A percentile compares a stretch with the other conserved stretches of the same genome.
Evolutionary conservation across 495 filamentous ascomycete genomes (phyloP).

Genomic region (Niebla homalea): DNA sequence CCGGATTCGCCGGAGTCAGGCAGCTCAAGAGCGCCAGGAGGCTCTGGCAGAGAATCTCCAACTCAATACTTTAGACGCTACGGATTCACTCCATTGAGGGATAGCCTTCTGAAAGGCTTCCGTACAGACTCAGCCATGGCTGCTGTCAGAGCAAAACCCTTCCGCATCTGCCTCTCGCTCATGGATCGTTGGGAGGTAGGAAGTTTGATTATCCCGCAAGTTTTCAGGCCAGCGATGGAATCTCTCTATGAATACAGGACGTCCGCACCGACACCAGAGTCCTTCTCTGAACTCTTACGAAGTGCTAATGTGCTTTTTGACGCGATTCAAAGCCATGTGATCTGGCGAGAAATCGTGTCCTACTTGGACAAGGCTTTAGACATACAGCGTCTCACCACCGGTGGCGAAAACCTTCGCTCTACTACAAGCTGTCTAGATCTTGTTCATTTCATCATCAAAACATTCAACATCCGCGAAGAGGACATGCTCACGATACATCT

Average conservation of each 20-base stretch:
- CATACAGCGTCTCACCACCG: background rate
- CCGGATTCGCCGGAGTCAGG: slow-evolving; percentile 28
- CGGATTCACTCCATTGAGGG: slow-evolving; percentile 59
- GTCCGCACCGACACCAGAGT: slow-evolving; percentile 40
- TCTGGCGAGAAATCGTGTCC: slow-evolving; percentile 69
- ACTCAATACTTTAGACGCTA: slow-evolving; percentile 61
- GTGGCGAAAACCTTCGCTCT: background rate
- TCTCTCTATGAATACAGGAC: slow-evolving; percentile 60
- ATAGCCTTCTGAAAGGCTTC: slow-evolving; percentile 68
- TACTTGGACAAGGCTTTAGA: slow-evolving; percentile 45
- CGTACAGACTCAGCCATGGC: slow-evolving; percentile 38
- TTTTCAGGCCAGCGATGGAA: slow-evolving; percentile 77
- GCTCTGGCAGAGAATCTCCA: slow-evolving; percentile 30
- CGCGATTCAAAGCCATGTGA: slow-evolving; percentile 83
- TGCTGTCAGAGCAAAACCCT: slow-evolving; percentile 68
- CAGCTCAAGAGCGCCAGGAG: slow-evolving; percentile 20
- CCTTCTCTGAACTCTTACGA: slow-evolving; percentile 75
- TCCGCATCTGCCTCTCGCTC: slow-evolving; percentile 80
- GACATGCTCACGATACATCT: slow-evolving; percentile 86
- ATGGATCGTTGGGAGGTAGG: slow-evolving; percentile 99
- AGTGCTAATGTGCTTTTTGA: slow-evolving; percentile 96
- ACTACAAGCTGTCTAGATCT: slow-evolving; percentile 41
- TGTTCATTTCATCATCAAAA: slow-evolving; percentile 65
- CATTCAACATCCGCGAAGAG: slow-evolving; percentile 91
- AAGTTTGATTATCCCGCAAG: slow-evolving; percentile 67